Percentiles rank a stretch among this genome's conserved stretches.
phyloP scores from a whole-genome alignment of 1,139 yeast species.

The Geotrichum phurueaensis region DNA sequence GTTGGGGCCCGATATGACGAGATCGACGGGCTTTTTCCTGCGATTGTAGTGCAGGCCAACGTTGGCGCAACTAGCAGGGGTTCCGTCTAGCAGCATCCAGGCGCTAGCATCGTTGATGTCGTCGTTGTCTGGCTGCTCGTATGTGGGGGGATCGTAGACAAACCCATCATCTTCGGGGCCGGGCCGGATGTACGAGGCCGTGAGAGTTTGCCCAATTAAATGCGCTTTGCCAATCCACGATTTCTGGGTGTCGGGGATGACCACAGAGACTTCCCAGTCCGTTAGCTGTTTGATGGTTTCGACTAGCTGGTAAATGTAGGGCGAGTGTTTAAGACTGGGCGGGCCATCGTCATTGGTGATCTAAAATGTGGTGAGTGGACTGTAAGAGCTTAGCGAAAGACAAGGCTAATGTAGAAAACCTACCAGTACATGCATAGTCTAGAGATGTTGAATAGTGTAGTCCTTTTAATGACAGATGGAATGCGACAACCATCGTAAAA shows the following conservation, averaged over 20 bases:
- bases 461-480: neutral
- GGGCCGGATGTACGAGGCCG: conserved; percentile 51
- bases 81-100: conserved; percentile 83
- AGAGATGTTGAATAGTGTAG: too few relatives aligned
- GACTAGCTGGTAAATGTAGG: conserved; percentile 75
- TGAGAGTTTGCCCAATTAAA: conserved; percentile 73
- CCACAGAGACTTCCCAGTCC: conserved; percentile 83
- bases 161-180: conserved; percentile 52
- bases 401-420: neutral
- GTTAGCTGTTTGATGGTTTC: conserved; percentile 59
- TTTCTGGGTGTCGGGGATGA: conserved; percentile 57
- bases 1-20: conserved; percentile 91
- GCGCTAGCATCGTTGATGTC: conserved; percentile 48
- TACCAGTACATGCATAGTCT: conserved; percentile 25
- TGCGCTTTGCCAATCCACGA: conserved; percentile 99
- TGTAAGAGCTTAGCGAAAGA: neutral
- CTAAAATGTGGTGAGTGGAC: conserved; percentile 11
- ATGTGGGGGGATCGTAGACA: conserved; percentile 35
- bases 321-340: conserved; percentile 70
- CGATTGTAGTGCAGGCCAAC: conserved; percentile 56
- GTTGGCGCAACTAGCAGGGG: conserved; percentile 94
- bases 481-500: conserved; percentile 4
- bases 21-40: conserved; percentile 58
- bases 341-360: conserved; percentile 97
- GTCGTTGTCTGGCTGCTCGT: conserved; percentile 27